Base-by-base conservation (phyloP, 2,329 filamentous ascomycete genomes). In the Stagonosporopsis chrysanthemi region DNA sequence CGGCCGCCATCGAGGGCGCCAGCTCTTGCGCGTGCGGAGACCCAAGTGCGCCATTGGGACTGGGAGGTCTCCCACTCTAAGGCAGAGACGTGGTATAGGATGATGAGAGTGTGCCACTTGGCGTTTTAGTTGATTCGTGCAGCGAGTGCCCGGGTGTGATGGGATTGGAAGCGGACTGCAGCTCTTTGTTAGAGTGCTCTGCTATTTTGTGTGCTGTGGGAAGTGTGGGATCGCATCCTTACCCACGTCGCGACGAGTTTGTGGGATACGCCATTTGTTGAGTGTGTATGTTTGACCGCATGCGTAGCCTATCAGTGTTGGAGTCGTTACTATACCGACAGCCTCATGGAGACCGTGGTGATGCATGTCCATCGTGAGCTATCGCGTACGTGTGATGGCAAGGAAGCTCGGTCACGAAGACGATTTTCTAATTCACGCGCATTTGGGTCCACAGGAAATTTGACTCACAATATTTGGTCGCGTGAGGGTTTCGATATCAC, bases 401-500 rank as follows among this genome's bases (percentile, higher is more conserved):
- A 24, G 2, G 38, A 40, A 14, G 19, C 7, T 26, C 4, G 14
- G 28, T 2, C 11, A 24, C 12, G 7, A 17, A 28, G 24, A 17
- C 23, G 9, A 11, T 35, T 24, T 41, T 33, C 26, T 33, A 3
- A 9, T 14, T 2, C 2, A 4, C 22, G 8, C 6, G 22, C 15
- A 11, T n/a, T 22, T 33, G 28, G 38, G 8, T 31, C 24, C 17
- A 31, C 6, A 17, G 11, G 14, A 8, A 8, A 24, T n/a, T 24
- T 19, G 26, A 12, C 6, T 5, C 31, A 6, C 12, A 14, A 8
- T 23, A 12, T 33, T 12, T 56, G 40, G 52, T 22, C 31, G 11
- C 1, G 33, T 50, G 40, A 49, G 45, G 52, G 39, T 28, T 14
- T 40, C 33, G 26, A 35, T 44, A 55, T 49, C 52, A 44, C 17